Evolutionary conservation across 1,284 basidiomycete species (phyloP).

Genomic region (Heliocybe sulcata): DNA sequence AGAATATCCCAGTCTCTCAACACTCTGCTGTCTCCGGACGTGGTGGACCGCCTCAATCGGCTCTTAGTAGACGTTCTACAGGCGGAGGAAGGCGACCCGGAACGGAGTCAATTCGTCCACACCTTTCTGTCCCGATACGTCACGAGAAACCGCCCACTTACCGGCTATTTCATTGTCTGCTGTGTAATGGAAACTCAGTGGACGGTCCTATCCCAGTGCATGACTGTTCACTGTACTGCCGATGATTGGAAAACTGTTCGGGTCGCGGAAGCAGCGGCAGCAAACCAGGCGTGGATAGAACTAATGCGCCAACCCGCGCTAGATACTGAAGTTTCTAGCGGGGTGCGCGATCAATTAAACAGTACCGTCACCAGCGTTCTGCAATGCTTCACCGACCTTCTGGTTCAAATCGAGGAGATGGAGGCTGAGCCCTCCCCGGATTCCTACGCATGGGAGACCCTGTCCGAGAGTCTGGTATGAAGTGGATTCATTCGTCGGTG

Average conservation of each 20-base stretch:
- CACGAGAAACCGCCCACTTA: slow-evolving; percentile 67
- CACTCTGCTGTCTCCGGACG: slow-evolving; percentile 48
- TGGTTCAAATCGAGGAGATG: slow-evolving; percentile 73
- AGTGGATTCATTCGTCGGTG: not conserved
- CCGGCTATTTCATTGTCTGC: slow-evolving; percentile 83
- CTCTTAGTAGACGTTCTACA: slow-evolving; percentile 56
- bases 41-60: slow-evolving; percentile 65
- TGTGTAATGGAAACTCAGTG: slow-evolving; percentile 81
- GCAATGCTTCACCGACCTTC: slow-evolving; percentile 68
- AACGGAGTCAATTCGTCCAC: slow-evolving; percentile 51
- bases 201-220: slow-evolving; percentile 74
- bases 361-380: slow-evolving; percentile 51
- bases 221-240: slow-evolving; percentile 25
- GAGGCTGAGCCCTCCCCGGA: slow-evolving; percentile 70
- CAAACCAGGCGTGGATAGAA: slow-evolving; percentile 73
- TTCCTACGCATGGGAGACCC: slow-evolving; percentile 83
- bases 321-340: not conserved
- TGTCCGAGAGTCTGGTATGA: slow-evolving; percentile 74
- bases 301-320: slow-evolving; percentile 45
- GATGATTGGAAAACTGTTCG: slow-evolving; percentile 19
- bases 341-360: slow-evolving; percentile 29
- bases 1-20: slow-evolving; percentile 47
- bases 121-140: slow-evolving; percentile 77
- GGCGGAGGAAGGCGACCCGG: slow-evolving; percentile 42
- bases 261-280: slow-evolving; percentile 66